phyloP scores from a whole-genome alignment of 805 yeast genomes.

The Priceomyces haplophilus region DNA sequence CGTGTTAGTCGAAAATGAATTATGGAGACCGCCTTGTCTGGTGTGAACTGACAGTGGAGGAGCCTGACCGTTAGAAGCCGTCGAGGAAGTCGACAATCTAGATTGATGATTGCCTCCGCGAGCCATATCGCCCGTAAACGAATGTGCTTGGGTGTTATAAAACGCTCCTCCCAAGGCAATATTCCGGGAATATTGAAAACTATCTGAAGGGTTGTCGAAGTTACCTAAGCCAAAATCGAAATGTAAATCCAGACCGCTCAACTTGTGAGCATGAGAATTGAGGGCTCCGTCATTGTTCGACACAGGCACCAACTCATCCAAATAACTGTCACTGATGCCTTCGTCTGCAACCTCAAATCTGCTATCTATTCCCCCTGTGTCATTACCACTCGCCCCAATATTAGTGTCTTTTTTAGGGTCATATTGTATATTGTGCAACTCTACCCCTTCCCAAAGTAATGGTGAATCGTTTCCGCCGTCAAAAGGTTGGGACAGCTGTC shows the following conservation, averaged over 20 bases:
- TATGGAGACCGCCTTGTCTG: constrained; percentile 4
- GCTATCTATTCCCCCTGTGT: background rate
- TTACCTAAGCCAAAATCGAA: background rate
- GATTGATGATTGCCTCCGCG: constrained; percentile 13
- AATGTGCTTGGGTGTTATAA: constrained; percentile 4
- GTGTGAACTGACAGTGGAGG: constrained; percentile 11
- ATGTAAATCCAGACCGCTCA: background rate
- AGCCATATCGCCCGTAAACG: constrained; percentile 3
- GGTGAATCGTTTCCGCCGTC: constrained; percentile 13
- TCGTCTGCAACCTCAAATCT: background rate
- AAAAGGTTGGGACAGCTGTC: constrained; percentile 34
- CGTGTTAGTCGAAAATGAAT: constrained; percentile 22
- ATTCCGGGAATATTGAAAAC: constrained; percentile 21
- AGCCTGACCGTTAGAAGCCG: constrained; percentile 21
- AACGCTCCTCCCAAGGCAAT: constrained; percentile 18
- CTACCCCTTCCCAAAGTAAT: constrained; percentile 8
- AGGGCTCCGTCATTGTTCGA: constrained; percentile 9
- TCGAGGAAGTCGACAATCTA: constrained; percentile 21
- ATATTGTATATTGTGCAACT: constrained; percentile 7
- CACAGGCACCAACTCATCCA: constrained; percentile 18
- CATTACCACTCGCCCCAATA: background rate
- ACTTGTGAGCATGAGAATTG: background rate
- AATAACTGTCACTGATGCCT: constrained; percentile 1
- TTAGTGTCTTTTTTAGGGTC: background rate
- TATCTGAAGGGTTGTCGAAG: constrained; percentile 1